A percentile compares a stretch with the other conserved stretches of the same genome.
Evolutionary conservation across 306 rosid species (phyloP).

Genomic region (Chamaecrista fasciculata): DNA sequence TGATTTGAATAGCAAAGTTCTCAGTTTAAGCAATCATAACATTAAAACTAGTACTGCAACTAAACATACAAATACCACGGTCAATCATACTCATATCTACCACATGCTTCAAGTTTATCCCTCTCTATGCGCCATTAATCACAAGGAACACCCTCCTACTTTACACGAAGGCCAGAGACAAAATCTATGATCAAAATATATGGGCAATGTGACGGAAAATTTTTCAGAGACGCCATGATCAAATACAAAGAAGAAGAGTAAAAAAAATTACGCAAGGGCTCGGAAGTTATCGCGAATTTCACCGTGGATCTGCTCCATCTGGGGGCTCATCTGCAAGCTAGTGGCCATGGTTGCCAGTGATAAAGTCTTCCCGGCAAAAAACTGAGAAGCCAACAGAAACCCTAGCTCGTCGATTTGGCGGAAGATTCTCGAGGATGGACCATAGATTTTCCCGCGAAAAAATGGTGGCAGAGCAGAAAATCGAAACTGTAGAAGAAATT

Average conservation of each 20-base stretch:
- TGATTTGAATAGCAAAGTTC: neutral
- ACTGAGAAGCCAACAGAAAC: constrained; percentile 27
- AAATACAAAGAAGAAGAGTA: neutral
- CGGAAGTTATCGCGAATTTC: constrained; percentile 92
- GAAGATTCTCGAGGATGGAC: neutral
- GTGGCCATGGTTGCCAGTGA: constrained; percentile 67
- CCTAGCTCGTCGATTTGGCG: constrained; percentile 29
- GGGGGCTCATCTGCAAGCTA: constrained; percentile 76
- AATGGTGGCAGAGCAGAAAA: neutral
- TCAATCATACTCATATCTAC: neutral
- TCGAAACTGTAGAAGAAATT: neutral
- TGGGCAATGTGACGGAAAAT: neutral
- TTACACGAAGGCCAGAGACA: neutral
- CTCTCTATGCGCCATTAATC: neutral
- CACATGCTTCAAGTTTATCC: neutral
- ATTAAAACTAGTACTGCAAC: neutral
- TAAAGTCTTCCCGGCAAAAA: constrained; percentile 24
- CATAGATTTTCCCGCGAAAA: neutral
- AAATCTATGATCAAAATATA: neutral
- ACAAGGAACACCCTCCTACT: neutral
- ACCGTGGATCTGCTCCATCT: constrained; percentile 98
- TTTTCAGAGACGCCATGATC: neutral
- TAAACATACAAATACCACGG: neutral
- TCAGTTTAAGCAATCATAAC: constrained; percentile 16
- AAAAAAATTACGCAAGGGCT: constrained; percentile 64